phyloP scores from a whole-genome alignment of 495 filamentous ascomycete species.

The Polyplosphaeria fusca region DNA sequence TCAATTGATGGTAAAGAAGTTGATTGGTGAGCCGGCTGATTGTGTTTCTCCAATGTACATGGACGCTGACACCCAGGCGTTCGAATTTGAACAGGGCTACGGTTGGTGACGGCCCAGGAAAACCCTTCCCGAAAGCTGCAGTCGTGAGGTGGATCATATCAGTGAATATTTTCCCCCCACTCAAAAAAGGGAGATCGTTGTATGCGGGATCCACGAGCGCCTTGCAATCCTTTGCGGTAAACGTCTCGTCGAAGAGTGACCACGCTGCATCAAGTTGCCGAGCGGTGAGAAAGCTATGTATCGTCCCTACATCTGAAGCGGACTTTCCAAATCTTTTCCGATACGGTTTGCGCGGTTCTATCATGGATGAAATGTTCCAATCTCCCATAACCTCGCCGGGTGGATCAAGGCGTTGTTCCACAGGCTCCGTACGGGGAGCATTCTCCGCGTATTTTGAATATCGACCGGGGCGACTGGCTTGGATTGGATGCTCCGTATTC shows the following conservation, averaged over 20 bases:
- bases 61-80: constrained; percentile 11
- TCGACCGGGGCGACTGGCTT: not conserved
- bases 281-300: not conserved
- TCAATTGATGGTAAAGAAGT: not conserved
- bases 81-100: constrained; percentile 15
- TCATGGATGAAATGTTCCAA: no score
- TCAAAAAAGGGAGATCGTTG: not conserved
- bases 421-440: not conserved
- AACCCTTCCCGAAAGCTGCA: not conserved
- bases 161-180: constrained; percentile 11
- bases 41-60: constrained; percentile 13
- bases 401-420: not conserved
- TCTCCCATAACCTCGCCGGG: not conserved
- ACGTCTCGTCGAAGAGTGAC: not conserved
- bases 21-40: constrained; percentile 11
- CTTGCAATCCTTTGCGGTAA: not conserved
- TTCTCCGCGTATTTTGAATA: not conserved
- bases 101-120: constrained; percentile 8
- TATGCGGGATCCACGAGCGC: not conserved
- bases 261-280: not conserved
- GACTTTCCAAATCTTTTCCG: not conserved
- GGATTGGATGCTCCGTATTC: no score
- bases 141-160: not conserved
- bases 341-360: no score
- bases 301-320: not conserved